Conservation (phyloP, 257 asterid species). For the Cordia subcordata region DNA sequence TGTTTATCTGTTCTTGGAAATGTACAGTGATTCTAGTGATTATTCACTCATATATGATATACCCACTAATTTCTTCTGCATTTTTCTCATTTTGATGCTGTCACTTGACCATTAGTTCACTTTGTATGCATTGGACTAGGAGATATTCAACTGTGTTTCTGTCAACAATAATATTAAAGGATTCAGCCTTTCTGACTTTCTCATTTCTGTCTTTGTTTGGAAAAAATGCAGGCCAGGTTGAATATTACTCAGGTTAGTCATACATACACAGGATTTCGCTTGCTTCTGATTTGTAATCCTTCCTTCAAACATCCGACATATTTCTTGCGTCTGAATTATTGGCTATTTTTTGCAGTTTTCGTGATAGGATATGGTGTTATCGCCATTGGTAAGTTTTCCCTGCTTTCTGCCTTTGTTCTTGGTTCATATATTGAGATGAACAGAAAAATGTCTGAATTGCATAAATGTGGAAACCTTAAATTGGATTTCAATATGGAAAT, state of each 20-base stretch:
- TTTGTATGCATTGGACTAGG: no score
- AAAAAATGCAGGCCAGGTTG: slow-evolving; percentile 40
- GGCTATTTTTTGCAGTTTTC: no score
- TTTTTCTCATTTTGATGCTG: not conserved
- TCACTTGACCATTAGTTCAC: no score
- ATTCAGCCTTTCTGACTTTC: slow-evolving; percentile 15
- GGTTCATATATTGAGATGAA: not conserved
- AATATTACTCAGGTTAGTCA: slow-evolving; percentile 26
- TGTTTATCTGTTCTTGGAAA: no score
- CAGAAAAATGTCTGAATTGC: no score
- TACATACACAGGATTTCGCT: not conserved
- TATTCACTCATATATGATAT: no score
- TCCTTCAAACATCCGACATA: no score
- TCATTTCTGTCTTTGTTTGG: slow-evolving; percentile 17
- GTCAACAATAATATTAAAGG: not conserved
- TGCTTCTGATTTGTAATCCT: not conserved
- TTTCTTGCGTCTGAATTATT: no score
- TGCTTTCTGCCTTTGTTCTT: no score
- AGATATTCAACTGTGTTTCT: no score
- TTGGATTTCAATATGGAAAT: not conserved
- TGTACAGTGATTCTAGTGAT: no score
- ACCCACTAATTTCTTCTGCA: no score
- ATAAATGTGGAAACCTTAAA: not conserved
- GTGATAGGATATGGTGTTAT: not conserved
- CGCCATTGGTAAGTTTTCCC: not conserved